Evolutionary conservation across 345 rosid genomes (phyloP).

Genomic region (Trapa incisa): DNA sequence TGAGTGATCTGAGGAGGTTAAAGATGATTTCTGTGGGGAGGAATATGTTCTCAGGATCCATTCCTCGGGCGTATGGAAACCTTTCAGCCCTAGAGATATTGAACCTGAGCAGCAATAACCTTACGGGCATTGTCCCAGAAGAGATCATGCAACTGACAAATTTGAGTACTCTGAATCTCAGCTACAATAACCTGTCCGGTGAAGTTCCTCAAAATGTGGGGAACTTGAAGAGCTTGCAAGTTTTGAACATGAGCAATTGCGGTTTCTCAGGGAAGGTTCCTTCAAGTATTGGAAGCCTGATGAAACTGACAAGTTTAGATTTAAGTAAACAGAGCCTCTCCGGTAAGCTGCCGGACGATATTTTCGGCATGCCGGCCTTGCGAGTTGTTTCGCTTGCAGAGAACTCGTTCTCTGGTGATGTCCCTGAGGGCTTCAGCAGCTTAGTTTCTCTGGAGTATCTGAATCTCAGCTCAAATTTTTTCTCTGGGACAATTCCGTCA

Average conservation of each 20-base stretch:
- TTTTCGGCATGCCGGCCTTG: slow-evolving; percentile 65
- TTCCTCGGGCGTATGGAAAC: slow-evolving; percentile 38
- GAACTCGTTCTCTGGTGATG: slow-evolving; percentile 39
- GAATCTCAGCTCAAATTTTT: slow-evolving; percentile 42
- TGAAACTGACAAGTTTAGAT: slow-evolving; percentile 52
- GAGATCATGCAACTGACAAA: slow-evolving; percentile 42
- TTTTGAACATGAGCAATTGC: slow-evolving; percentile 54
- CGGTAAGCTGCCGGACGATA: slow-evolving; percentile 57
- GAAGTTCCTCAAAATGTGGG: slow-evolving; percentile 42
- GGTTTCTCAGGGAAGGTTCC: slow-evolving; percentile 67
- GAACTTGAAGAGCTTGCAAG: slow-evolving; percentile 37
- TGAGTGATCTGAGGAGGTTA: slow-evolving; percentile 31
- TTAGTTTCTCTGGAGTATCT: slow-evolving; percentile 47
- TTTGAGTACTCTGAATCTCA: slow-evolving; percentile 46
- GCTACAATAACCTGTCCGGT: slow-evolving; percentile 47
- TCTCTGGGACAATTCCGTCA: slow-evolving; percentile 40
- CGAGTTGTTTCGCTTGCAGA: slow-evolving; percentile 46
- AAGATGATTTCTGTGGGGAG: slow-evolving; percentile 40
- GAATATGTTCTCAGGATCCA: slow-evolving; percentile 47
- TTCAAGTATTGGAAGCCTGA: slow-evolving; percentile 30
- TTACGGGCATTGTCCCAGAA: slow-evolving; percentile 43
- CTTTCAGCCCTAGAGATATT: slow-evolving; percentile 38
- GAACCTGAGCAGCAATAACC: slow-evolving; percentile 44
- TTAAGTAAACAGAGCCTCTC: slow-evolving; percentile 60
- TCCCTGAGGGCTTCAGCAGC: slow-evolving; percentile 87